phyloP scores from a whole-genome alignment of 2,329 filamentous ascomycete genomes.

The Hymenoscyphus scutula region DNA sequence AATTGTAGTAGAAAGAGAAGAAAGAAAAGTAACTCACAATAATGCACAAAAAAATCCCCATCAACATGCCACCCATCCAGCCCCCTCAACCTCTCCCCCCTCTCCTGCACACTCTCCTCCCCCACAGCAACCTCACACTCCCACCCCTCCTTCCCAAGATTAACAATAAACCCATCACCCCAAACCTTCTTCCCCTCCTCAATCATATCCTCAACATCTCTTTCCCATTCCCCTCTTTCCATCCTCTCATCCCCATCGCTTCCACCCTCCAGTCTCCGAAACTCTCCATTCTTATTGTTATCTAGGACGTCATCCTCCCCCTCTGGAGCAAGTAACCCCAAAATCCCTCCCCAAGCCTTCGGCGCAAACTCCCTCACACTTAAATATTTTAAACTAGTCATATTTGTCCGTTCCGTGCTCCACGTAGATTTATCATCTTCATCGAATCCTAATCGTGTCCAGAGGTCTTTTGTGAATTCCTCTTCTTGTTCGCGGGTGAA shows the following conservation, averaged over 20 bases:
- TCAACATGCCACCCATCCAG: slow-evolving; percentile 66
- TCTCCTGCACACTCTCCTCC: slow-evolving; percentile 42
- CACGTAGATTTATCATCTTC: slow-evolving; percentile 64
- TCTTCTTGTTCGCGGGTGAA: slow-evolving; percentile 48
- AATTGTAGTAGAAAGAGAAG: too few species aligned
- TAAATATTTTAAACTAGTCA: background rate
- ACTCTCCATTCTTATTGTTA: too few species aligned
- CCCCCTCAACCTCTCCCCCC: slow-evolving; percentile 46
- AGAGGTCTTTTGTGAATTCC: slow-evolving; percentile 50
- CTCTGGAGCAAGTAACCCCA: slow-evolving; percentile 55
- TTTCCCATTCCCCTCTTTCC: background rate
- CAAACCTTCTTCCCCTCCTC: slow-evolving; percentile 39
- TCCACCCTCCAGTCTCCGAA: too few species aligned
- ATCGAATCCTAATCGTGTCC: slow-evolving; percentile 64
- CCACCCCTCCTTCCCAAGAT: slow-evolving; percentile 56
- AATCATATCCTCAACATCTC: background rate
- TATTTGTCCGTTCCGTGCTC: slow-evolving; percentile 46
- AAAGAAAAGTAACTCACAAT: slow-evolving; percentile 35
- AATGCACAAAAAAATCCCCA: slow-evolving; percentile 72
- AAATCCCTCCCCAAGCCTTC: slow-evolving; percentile 64
- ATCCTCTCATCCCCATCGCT: too few species aligned
- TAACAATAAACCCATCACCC: slow-evolving; percentile 68
- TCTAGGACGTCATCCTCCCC: slow-evolving; percentile 57
- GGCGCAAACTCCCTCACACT: slow-evolving; percentile 38
- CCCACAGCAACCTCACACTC: slow-evolving; percentile 45